Percentiles rank a stretch among this genome's conserved stretches.
Conservation (phyloP, 73 alveolate genomes). For the Symbiodinium natans region DNA sequence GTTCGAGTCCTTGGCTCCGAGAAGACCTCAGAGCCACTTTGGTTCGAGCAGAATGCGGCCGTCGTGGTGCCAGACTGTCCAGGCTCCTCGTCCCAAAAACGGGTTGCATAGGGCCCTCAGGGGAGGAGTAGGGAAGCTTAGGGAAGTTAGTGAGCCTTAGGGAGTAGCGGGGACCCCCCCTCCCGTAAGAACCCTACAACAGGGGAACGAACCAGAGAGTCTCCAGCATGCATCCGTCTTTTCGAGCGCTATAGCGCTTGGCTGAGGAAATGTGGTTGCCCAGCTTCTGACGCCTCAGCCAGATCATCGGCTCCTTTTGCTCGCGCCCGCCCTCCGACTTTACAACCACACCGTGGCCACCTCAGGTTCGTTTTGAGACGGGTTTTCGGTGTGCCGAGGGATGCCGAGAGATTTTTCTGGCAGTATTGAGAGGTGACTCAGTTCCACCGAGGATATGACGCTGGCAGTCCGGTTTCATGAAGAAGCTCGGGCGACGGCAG, state of each 20-base stretch:
- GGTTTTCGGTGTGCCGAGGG: too few species aligned
- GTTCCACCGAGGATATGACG: constrained; percentile 25
- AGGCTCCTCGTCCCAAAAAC: neutral
- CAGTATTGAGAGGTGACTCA: too few species aligned
- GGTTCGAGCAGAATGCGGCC: constrained; percentile 85
- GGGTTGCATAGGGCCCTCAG: too few species aligned
- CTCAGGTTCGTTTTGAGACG: neutral
- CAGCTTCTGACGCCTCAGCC: constrained; percentile 88
- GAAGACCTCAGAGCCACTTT: constrained; percentile 44
- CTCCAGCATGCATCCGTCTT: too few species aligned
- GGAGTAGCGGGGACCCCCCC: too few species aligned
- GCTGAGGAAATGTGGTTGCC: constrained; percentile 64
- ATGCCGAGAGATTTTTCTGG: neutral
- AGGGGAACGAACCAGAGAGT: too few species aligned
- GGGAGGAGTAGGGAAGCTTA: too few species aligned
- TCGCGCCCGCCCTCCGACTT: constrained; percentile 70
- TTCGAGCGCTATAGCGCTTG: too few species aligned
- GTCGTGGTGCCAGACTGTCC: constrained; percentile 57
- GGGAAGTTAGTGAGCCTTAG: too few species aligned
- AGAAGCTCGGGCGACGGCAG: neutral
- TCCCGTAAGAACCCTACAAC: too few species aligned
- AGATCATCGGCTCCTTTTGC: constrained; percentile 53
- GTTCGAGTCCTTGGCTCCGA: constrained; percentile 37
- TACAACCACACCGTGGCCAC: constrained; percentile 29
- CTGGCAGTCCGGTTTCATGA: constrained; percentile 48